Base-by-base conservation (phyloP, 1,284 basidiomycete species). In the Vanrija pseudolonga region DNA sequence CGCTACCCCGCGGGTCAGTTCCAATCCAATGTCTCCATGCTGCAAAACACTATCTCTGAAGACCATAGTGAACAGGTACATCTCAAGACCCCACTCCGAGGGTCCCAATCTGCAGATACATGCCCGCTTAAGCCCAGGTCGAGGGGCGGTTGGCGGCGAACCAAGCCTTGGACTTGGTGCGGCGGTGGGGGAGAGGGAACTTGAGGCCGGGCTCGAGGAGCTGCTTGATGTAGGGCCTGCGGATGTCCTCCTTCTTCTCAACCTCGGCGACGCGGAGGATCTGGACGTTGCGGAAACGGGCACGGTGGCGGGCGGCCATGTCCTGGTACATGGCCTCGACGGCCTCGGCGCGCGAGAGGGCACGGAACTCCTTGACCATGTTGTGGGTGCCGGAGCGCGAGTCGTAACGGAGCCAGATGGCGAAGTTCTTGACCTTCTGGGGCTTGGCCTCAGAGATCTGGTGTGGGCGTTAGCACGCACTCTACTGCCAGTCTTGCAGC, bases 401-500 rank as follows among this genome's bases (percentile, higher is more conserved):
- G 81, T 96, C 95, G 82, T 98, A 98, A 69, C 96, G 90, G 77
- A 98, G 81, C 95, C 95, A 98, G 81, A 98, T 90, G 71, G 93
- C 96, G 76, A 98, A 98, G 88, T 97, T 98, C 86, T 98, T 98
- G 77, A 97, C 89, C 82, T 95, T 94, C 78, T 94, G 78, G 38
- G 96, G 95, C 80, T 89, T 91, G 84, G 90, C 93, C 83, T 98
- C 95, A 71, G 87, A 85, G 76, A 96, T 95, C 91, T 94, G 84
- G 15, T 28, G 41, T 18, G 39, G 6, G 39, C n/a, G 39, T 56
- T 43, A 56, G 54, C 15, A 2, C 0, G 20, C 23, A 3, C 15
- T 55, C 37, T 17, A 19, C 2, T 26, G 26, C 26, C n/a, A 2
- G 26, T 6, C 19, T 15, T 38, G 19, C 23, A 39, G 6, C 18